Base-by-base conservation (phyloP, 345 rosid genomes). In the Corchorus olitorius region DNA sequence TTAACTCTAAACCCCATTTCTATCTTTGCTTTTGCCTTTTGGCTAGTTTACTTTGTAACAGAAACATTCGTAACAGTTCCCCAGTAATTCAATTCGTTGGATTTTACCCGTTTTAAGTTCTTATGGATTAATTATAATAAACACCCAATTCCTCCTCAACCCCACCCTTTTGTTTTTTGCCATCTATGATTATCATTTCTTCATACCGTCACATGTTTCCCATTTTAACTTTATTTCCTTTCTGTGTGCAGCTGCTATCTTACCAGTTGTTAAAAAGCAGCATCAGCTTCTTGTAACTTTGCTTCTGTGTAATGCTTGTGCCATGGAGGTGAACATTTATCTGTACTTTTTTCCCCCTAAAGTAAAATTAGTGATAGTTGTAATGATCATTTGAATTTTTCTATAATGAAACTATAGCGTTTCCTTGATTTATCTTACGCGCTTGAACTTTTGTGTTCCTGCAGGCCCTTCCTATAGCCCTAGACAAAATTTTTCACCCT, bases 211-310 rank as follows among this genome's bases (percentile, higher is more conserved):
- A 3, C 53, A 68, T 68, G 43, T 27, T 43, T 83, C 16, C 35
- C 66, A 4, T 63, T 64, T 63, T 22, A 20, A 11, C 41, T 73
- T 71, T 8, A 0, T 68, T 76, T 48, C 43, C 19, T 67, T 39
- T 60, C 4, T 77, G 65, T 50, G 19, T 79, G 72, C 65, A 92
- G 97, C 94, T 83, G 83, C 84, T 19, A 92, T 92, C 20, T 80
- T 92, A 68, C 97, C 97, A 1, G 97, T 92, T 77, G 93, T 90
- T 70, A 88, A 88, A 66, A 92, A 89, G 82, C 97, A 90, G 72
- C 94, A 90, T 80, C 97, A 90, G 77, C 92, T 92, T 79, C 91
- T 92, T 19, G 97, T 90, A 68, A 92, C 97, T 72, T 77, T 92
- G 67, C 92, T 92, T 79, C 86, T 92, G 1, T 92, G 93, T 77